Evolutionary conservation across 768 basidiomycete species (phyloP), one percentile per base, ranked within the genome.

Genomic region (Pulveroboletus sp.): DNA sequence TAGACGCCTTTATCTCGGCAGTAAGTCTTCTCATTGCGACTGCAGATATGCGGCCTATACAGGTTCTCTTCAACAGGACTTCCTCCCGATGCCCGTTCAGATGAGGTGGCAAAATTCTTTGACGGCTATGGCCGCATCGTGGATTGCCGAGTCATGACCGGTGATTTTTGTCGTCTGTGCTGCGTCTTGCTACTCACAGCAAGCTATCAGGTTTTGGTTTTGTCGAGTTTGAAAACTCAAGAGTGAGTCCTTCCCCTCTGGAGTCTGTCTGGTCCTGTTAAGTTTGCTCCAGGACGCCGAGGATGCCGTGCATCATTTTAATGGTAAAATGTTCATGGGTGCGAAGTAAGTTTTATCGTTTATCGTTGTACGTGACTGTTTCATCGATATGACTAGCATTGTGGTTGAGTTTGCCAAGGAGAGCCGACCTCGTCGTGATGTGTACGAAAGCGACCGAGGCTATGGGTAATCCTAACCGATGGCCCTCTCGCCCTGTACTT

Each of bases 351-450:
- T 33, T 27, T 0, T 35, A 3, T 52, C 33, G 8, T 21, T 17
- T 6, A 37, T 11, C 32, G 18, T 39, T 39, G 35, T 9, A 6
- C n/a, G 9, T 26, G 14, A 57, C 12, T 11, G 12, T 50, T 18
- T 52, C 36, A 39, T 37, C 5, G 39, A 47, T 32, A 33, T 45
- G 15, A 0, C 14, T 58, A 96, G 94, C 64, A 89, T 99, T 55
- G 88, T 96, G 12, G 93, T 99, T 39, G 92, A 99, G 67, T 93
- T 93, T 63, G 93, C 95, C 8, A 94, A 95, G 69, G 94, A 97
- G 61, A 85, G 84, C 53, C 84, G 91, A 18, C 86, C 87, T 48
- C 85, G 89, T 56, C 81, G 91, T 47, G 91, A 93, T 17, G 69
- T 71, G 14, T 88, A 85, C 58, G 88, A 87, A 45, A 66, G 75